Base-by-base conservation (phyloP, 345 rosid genomes). In the Raphanus raphanistrum region DNA sequence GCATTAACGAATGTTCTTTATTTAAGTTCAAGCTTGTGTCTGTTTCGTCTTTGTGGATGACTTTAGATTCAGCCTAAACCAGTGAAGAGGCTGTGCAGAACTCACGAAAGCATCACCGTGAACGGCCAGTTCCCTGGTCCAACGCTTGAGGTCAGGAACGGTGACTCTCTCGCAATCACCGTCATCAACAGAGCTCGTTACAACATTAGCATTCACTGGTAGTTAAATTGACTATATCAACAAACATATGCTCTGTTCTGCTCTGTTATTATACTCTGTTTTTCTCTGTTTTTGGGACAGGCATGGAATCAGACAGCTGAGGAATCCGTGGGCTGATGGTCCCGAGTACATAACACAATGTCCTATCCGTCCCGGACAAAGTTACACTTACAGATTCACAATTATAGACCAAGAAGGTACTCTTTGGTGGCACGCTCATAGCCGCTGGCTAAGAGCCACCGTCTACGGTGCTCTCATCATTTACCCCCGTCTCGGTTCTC, bases 291-390 rank as follows among this genome's bases (percentile, higher is more conserved):
- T 50, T 48, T 13, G 54, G 36, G 7, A 35, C 6, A 74, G 94
- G 94, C 98, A 92, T 63, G 98, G 98, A 35, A 0, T 92, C 28
- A 85, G 82, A 71, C 92, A 88, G 61, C 71, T 82, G 4, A 65
- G 98, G 9, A 90, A 92, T 76, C 98, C 98, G 6, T 92, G 97
- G 98, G 95, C 93, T 15, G 98, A 92, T 71, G 98, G 98, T 8
- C 97, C 96, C 0, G 93, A 86, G 73, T 86, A 82, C 60, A 84
- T 92, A 59, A 92, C 97, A 1, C 98, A 90, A 57, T 92, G 98
- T 73, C 98, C 98, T 0, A 92, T 92, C 75, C 91, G 50, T 75
- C 87, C 94, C 0, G 98, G 98, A 17, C 77, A 58, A 13, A 86
- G 80, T 33, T 92, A 90, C 80, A 92, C 90, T 7, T 85, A 92